These are phyloP conservation scores for Solanum boliviense DNA, from an alignment of 257 asterid genomes.

Conservation along the genomic window DNA sequence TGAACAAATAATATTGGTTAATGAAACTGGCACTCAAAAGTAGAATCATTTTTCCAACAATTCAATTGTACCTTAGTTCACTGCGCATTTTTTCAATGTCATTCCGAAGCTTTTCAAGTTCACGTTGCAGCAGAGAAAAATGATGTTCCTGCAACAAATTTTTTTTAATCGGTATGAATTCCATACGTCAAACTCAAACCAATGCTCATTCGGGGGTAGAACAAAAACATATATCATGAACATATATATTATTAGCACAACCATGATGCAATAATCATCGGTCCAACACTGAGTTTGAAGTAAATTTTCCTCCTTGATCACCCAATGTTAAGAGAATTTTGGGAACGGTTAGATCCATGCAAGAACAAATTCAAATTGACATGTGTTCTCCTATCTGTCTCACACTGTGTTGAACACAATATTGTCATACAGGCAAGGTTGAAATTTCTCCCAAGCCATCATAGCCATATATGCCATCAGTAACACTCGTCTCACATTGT, in stretches of 20 bases:
- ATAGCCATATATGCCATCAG: background rate
- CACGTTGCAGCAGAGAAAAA: constrained; percentile 53
- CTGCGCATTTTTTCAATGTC: constrained; percentile 63
- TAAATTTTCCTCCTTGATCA: background rate
- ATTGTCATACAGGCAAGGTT: background rate
- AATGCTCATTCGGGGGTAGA: background rate
- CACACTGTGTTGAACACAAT: background rate
- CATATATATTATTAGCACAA: background rate
- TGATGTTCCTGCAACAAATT: constrained; percentile 39
- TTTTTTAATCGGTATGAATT: background rate
- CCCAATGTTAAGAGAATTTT: background rate
- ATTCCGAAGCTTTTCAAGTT: constrained; percentile 46
- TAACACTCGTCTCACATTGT: background rate
- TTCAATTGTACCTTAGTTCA: constrained; percentile 37
- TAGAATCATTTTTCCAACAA: background rate
- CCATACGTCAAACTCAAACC: background rate
- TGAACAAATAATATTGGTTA: background rate
- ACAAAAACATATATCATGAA: background rate
- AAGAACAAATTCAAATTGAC: background rate
- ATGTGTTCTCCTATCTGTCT: background rate
- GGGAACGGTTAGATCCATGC: background rate
- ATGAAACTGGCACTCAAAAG: background rate
- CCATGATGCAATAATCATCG: background rate
- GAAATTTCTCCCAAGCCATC: background rate
- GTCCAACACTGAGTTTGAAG: background rate